Evolutionary conservation across 2,329 filamentous ascomycete species (phyloP).

Genomic region (Ciborinia camelliae): DNA sequence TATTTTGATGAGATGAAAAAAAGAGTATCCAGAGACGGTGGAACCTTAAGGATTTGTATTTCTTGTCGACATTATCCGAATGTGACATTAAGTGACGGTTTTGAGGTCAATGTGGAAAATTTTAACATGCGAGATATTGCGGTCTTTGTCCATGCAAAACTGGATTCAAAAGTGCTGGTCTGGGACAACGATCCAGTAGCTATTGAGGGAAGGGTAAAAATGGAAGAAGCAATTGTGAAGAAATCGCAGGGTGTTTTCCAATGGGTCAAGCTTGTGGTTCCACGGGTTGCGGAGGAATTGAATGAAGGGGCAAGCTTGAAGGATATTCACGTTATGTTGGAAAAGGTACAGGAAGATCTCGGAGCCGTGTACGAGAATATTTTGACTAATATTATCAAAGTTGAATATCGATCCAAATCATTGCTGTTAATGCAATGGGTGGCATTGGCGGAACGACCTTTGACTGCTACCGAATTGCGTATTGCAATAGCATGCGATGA

Average conservation of each 20-base stretch:
- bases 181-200: neutral
- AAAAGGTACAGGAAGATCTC: slow-evolving; percentile 23
- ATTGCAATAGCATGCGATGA: slow-evolving; percentile 24
- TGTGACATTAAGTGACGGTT: slow-evolving; percentile 16
- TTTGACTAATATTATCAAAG: slow-evolving; percentile 23
- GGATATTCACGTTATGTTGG: slow-evolving; percentile 19
- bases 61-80: slow-evolving; percentile 30
- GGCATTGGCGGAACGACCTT: slow-evolving; percentile 23
- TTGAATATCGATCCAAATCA: slow-evolving; percentile 16
- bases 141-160: slow-evolving; percentile 31
- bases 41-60: slow-evolving; percentile 22
- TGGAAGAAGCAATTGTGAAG: slow-evolving; percentile 31
- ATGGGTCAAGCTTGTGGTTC: slow-evolving; percentile 39
- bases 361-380: slow-evolving; percentile 26
- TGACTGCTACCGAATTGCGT: slow-evolving; percentile 26
- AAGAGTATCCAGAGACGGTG: neutral
- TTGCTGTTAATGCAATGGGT: slow-evolving; percentile 32
- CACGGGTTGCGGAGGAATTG: slow-evolving; percentile 2
- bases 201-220: neutral
- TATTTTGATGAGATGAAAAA: slow-evolving; percentile 17
- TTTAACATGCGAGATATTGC: slow-evolving; percentile 37
- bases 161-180: slow-evolving; percentile 20
- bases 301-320: slow-evolving; percentile 16
- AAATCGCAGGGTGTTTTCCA: slow-evolving; percentile 39
- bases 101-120: slow-evolving; percentile 36